These are phyloP conservation scores for Warburgia ugandensis DNA, from an alignment of 164 flowering plant genomes.

Conservation along the genomic window DNA sequence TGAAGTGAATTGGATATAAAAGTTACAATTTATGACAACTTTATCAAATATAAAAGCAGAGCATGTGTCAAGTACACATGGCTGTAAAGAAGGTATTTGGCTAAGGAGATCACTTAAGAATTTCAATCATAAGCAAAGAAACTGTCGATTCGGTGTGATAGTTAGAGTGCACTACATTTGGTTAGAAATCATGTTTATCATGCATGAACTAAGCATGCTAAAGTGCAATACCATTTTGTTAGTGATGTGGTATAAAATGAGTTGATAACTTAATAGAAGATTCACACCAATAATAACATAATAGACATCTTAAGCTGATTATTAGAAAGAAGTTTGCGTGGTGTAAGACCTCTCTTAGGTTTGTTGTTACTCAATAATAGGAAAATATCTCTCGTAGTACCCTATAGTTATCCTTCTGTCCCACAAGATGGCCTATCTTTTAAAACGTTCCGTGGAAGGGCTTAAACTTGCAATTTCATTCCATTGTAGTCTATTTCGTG, in stretches of 20 bases:
- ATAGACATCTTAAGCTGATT: not conserved
- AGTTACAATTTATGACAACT: not conserved
- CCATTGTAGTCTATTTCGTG: too few species aligned
- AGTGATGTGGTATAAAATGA: not conserved
- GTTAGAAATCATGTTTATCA: not conserved
- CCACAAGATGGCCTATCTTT: too few species aligned
- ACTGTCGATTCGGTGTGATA: not conserved
- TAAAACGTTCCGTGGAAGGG: too few species aligned
- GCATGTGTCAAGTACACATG: not conserved
- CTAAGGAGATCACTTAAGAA: not conserved
- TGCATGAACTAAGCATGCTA: not conserved
- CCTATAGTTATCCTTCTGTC: too few species aligned
- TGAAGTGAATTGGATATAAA: too few species aligned
- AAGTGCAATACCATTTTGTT: not conserved
- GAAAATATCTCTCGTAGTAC: too few species aligned
- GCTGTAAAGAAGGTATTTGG: not conserved
- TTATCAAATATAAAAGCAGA: not conserved
- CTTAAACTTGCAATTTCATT: too few species aligned
- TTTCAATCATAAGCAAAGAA: not conserved
- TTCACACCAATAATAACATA: too few species aligned
- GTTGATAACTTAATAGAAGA: not conserved
- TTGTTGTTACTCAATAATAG: not conserved
- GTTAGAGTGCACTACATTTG: not conserved
- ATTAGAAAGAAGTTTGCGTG: not conserved
- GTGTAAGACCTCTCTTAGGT: not conserved